Evolutionary conservation across 768 basidiomycete genomes (phyloP).

Genomic region (Naganishia friedmannii): DNA sequence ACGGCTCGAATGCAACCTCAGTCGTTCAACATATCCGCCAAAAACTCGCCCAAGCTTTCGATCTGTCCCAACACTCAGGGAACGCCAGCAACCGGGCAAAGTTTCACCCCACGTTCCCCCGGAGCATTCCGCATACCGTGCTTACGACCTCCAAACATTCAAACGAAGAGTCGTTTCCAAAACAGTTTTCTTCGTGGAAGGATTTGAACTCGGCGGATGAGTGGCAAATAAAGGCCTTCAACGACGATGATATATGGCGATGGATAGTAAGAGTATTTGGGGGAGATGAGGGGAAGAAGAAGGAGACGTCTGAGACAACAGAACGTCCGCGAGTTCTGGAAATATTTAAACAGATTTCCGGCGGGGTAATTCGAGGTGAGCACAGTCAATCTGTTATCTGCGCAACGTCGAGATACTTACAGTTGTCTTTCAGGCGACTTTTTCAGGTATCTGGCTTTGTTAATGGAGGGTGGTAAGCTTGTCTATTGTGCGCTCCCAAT

Average conservation of each 20-base stretch:
- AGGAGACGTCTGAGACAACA: background rate
- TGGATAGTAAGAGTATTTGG: background rate
- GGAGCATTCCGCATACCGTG: background rate
- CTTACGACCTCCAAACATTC: background rate
- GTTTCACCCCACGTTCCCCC: background rate
- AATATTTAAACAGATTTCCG: background rate
- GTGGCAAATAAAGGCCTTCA: background rate
- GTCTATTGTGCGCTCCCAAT: no score
- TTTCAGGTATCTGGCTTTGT: conserved; percentile 36
- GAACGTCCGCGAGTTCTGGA: background rate
- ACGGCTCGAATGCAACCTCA: background rate
- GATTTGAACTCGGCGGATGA: background rate
- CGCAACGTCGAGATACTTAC: background rate
- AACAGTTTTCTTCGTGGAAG: background rate
- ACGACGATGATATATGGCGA: background rate
- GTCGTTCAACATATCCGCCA: background rate
- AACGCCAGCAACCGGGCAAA: background rate
- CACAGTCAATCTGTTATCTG: background rate
- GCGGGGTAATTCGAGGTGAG: conserved; percentile 33
- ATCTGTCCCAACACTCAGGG: background rate
- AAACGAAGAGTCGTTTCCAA: background rate
- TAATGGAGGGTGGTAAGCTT: conserved; percentile 37
- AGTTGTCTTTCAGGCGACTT: conserved; percentile 12
- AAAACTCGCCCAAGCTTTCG: background rate
- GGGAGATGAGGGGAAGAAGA: background rate